Evolutionary conservation across 2,329 filamentous ascomycete species (phyloP).

Genomic region (Zymoseptoria brevis): DNA sequence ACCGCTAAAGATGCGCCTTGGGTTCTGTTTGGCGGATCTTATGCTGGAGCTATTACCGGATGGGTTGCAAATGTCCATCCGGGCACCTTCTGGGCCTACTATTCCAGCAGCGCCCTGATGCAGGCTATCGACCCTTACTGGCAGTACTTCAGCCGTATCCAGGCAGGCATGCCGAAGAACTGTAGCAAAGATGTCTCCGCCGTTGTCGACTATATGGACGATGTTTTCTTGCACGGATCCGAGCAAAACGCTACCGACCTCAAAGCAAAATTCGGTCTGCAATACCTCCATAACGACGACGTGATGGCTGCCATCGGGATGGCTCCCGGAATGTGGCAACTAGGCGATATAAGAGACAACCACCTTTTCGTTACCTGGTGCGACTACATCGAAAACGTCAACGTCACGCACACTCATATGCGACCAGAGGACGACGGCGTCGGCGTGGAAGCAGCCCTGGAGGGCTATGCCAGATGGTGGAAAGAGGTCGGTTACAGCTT

Average conservation of each 20-base stretch:
- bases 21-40: slow-evolving; percentile 43
- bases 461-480: slow-evolving; percentile 50
- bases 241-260: slow-evolving; percentile 32
- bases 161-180: slow-evolving; percentile 51
- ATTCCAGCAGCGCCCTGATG: slow-evolving; percentile 49
- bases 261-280: slow-evolving; percentile 47
- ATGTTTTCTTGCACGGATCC: slow-evolving; percentile 24
- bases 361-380: slow-evolving; percentile 41
- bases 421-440: slow-evolving; percentile 37
- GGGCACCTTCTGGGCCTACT: slow-evolving; percentile 54
- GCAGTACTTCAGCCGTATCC: slow-evolving; percentile 51
- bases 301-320: slow-evolving; percentile 47
- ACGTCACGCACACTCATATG: slow-evolving; percentile 9
- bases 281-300: slow-evolving; percentile 44
- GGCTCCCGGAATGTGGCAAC: slow-evolving; percentile 53
- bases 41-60: slow-evolving; percentile 48
- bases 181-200: slow-evolving; percentile 47
- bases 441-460: slow-evolving; percentile 44
- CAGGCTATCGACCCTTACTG: slow-evolving; percentile 51
- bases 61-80: slow-evolving; percentile 48
- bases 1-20: no score
- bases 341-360: slow-evolving; percentile 34
- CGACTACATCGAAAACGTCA: slow-evolving; percentile 33
- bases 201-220: slow-evolving; percentile 46
- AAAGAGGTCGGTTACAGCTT: slow-evolving; percentile 33